A percentile compares a stretch with the other conserved stretches of the same genome.
Conservation (phyloP, 2,329 filamentous ascomycete genomes). For the Aureobasidium sp. region DNA sequence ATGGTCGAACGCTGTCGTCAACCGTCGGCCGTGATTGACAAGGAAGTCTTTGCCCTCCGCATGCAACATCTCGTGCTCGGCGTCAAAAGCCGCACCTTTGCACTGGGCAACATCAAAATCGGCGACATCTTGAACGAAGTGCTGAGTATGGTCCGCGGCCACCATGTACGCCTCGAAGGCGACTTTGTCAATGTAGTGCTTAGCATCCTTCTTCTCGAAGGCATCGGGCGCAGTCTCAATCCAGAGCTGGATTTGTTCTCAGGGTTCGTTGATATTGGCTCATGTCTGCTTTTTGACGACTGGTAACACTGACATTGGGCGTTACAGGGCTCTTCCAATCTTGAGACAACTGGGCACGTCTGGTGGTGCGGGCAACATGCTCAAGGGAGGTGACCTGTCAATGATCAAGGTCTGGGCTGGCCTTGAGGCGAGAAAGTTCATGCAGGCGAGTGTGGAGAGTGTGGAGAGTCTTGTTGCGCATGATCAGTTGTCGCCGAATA, state of each 20-base stretch:
- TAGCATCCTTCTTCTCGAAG: conserved; percentile 86
- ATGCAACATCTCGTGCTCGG: conserved; percentile 94
- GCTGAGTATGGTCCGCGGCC: conserved; percentile 78
- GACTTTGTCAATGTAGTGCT: conserved; percentile 99
- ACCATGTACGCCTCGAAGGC: conserved; percentile 91
- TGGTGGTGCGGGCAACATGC: conserved; percentile 51
- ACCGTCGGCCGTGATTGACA: conserved; percentile 79
- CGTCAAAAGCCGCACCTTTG: conserved; percentile 85
- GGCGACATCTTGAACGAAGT: conserved; percentile 91
- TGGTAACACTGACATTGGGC: conserved; percentile 11
- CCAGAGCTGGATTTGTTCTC: conserved; percentile 81
- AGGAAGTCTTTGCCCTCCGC: conserved; percentile 85
- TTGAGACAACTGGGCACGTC: conserved; percentile 78
- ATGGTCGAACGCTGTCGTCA: conserved; percentile 96
- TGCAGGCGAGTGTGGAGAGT: conserved; percentile 85
- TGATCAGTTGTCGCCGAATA: conserved; percentile 79
- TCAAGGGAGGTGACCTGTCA: conserved; percentile 43
- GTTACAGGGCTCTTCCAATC: conserved; percentile 72
- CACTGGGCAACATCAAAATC: conserved; percentile 89
- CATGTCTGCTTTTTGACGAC: neutral
- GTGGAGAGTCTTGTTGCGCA: conserved; percentile 88
- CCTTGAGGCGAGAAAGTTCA: conserved; percentile 77
- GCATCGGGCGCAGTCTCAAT: conserved; percentile 81
- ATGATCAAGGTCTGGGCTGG: conserved; percentile 92
- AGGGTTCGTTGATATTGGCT: conserved; percentile 42